Evolutionary conservation across 441 rosid genomes (phyloP), one percentile per base, ranked within the genome.

Genomic region (Gossypium aridum): DNA sequence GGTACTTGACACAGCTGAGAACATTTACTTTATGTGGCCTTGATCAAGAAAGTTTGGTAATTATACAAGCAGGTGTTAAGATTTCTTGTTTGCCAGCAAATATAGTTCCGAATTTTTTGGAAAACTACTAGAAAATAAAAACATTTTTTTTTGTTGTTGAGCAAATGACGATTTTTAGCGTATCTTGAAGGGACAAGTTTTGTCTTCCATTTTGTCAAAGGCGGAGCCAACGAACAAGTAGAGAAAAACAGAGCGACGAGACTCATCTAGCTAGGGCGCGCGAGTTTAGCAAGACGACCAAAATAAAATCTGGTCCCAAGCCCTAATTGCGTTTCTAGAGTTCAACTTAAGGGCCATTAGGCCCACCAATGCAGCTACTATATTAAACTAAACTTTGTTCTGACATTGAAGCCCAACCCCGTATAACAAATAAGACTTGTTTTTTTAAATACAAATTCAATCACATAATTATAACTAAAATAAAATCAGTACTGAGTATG

Each of bases 111-210:
- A 34, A 7, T 34, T 34, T 34, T 34, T 34, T 34, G 43, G 9
- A 7, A 34, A 34, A 34, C 43, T 34, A 34, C 43, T 8, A 54
- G 26, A 16, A 67, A 65, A 12, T 10, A 39, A 65, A 63, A 17
- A 20, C 5, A 45, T 6, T 12, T 22, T 2, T n/a, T 14, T 45
- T 3, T 49, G 1, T 51, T 14, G 14, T 47, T 2, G 19, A 71
- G 47, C 3, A 71, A 56, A 5, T 1, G 4, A 56, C 10, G 6
- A 4, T 34, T 70, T 37, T 70, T 10, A 25, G 10, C 22, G 49
- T 66, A 86, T 90, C 88, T 86, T 87, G 73, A 80, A 78, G 23
- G 84, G 10, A 37, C 43, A 7, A 37, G 10, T 7, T 31, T 56
- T 70, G 67, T 79, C 8, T 6, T 86, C 89, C 89, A 87, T 88